Conservation (phyloP, 2,329 filamentous ascomycete species). For the Sporothrix euskadiensis region DNA sequence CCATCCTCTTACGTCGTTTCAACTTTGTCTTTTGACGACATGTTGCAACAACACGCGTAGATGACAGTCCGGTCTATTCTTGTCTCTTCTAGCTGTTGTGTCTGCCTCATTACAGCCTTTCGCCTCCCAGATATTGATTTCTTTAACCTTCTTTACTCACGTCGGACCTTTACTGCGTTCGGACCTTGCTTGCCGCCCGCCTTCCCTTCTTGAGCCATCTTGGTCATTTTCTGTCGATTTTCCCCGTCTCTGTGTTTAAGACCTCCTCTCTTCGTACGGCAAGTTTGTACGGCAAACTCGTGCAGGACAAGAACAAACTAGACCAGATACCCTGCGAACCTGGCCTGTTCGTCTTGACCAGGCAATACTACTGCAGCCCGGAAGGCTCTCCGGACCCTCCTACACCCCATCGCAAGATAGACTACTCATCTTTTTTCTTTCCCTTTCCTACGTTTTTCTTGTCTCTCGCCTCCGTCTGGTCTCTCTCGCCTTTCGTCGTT, state of each 20-base stretch:
- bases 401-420: background rate
- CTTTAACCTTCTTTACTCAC: no score
- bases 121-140: background rate
- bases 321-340: background rate
- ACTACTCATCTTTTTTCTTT: background rate
- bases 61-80: background rate
- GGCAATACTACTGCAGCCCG: slow-evolving; percentile 12
- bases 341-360: background rate
- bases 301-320: background rate
- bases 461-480: background rate
- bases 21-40: background rate
- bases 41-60: background rate
- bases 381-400: slow-evolving; percentile 15
- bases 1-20: background rate
- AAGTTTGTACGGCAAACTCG: background rate
- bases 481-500: background rate
- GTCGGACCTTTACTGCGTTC: background rate
- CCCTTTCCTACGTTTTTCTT: background rate
- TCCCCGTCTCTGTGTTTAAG: background rate
- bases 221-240: background rate
- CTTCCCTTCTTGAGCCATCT: background rate
- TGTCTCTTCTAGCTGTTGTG: background rate
- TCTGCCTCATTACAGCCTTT: background rate
- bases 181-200: background rate
- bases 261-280: background rate